A percentile compares a stretch with the other conserved stretches of the same genome.
These are phyloP conservation scores for Tulasnella sp. DNA, from an alignment of 768 basidiomycete species.

Conservation along the genomic window DNA sequence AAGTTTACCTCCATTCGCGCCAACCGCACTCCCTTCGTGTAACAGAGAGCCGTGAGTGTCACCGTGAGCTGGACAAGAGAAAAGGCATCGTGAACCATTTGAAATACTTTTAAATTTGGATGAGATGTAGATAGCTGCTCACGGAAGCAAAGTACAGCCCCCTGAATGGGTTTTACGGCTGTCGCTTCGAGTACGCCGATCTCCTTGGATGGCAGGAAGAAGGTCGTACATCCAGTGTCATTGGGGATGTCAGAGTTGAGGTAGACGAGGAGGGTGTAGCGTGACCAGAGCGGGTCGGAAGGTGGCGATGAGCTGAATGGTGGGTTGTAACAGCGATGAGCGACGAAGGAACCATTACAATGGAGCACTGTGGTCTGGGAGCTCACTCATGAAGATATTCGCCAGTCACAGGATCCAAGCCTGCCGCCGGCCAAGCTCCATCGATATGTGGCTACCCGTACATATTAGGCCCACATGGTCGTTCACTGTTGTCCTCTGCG, in stretches of 20 bases:
- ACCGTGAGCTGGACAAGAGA: too few relatives aligned
- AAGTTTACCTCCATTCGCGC: too few relatives aligned
- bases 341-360: too few relatives aligned
- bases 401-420: slow-evolving; percentile 31
- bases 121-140: too few relatives aligned
- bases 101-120: too few relatives aligned
- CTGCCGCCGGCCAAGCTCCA: slow-evolving; percentile 44
- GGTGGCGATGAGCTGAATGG: too few relatives aligned
- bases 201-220: slow-evolving; percentile 38
- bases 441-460: slow-evolving; percentile 46
- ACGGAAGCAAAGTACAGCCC: slow-evolving; percentile 42
- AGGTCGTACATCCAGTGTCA: slow-evolving; percentile 40
- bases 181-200: slow-evolving; percentile 38
- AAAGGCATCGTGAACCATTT: too few relatives aligned
- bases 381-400: slow-evolving; percentile 42
- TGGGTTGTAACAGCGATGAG: too few relatives aligned
- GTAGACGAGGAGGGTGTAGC: slow-evolving; percentile 41
- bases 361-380: slow-evolving; percentile 20
- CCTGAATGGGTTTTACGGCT: slow-evolving; percentile 37
- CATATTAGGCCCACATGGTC: slow-evolving; percentile 29
- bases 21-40: too few relatives aligned
- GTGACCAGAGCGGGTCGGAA: slow-evolving; percentile 31
- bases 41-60: too few relatives aligned
- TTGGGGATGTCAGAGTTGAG: slow-evolving; percentile 35
- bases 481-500: slow-evolving; percentile 27